Percentiles rank a stretch among this genome's conserved stretches.
Conservation (phyloP, 768 basidiomycete species). For the Tephrocybe sp. region DNA sequence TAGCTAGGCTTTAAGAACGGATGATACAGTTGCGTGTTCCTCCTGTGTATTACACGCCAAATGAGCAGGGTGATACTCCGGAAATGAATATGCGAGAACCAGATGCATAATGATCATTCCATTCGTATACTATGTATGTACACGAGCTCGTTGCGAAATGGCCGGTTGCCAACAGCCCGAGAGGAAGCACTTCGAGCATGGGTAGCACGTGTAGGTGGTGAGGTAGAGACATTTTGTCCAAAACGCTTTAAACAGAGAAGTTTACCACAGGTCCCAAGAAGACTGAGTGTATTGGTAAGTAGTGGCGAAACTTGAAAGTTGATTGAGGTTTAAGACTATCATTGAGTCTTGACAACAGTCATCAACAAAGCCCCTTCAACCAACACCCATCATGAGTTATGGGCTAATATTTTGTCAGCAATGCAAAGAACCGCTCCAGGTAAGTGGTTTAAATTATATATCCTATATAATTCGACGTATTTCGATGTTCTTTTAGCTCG, state of each 20-base stretch:
- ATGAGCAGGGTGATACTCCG: neutral
- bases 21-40: neutral
- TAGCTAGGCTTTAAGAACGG: neutral
- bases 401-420: conserved; percentile 70
- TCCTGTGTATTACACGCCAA: neutral
- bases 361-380: neutral
- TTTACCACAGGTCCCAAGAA: too few relatives aligned
- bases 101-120: neutral
- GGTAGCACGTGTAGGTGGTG: neutral
- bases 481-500: conserved; percentile 49
- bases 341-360: neutral
- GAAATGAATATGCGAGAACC: conserved; percentile 2
- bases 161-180: too few relatives aligned
- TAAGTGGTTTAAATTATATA: too few relatives aligned
- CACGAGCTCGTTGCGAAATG: too few relatives aligned
- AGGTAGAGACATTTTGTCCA: too few relatives aligned
- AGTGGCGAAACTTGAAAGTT: too few relatives aligned
- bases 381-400: conserved; percentile 35
- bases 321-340: too few relatives aligned
- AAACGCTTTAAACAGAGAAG: too few relatives aligned
- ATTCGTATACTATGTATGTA: too few relatives aligned
- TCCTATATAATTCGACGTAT: too few relatives aligned
- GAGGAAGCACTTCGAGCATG: too few relatives aligned
- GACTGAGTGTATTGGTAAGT: too few relatives aligned
- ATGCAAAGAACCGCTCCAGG: conserved; percentile 90